Percentiles rank a stretch among this genome's conserved stretches.
Conservation (phyloP, 495 filamentous ascomycete species). For the Choiromyces venosus region DNA sequence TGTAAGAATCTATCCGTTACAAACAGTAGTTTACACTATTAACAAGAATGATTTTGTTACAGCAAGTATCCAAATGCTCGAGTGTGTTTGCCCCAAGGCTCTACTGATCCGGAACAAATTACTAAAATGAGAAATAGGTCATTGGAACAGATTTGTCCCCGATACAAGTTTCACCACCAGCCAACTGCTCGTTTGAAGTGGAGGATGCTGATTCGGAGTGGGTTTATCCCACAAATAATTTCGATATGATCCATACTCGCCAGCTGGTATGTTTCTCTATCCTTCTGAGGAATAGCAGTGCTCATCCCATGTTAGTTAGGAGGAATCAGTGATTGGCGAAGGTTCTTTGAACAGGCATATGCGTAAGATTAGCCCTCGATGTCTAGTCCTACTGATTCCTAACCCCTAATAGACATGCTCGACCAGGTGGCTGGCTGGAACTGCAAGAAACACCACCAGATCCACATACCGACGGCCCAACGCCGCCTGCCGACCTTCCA, state of each 20-base stretch:
- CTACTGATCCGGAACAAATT: background rate
- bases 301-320: conserved; percentile 18
- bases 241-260: conserved; percentile 36
- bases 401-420: conserved; percentile 23
- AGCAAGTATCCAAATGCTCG: conserved; percentile 38
- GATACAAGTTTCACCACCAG: conserved; percentile 37
- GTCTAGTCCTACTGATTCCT: conserved; percentile 2
- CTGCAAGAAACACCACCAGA: conserved; percentile 33
- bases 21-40: background rate
- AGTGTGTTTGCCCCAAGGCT: conserved; percentile 16
- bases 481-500: conserved; percentile 26
- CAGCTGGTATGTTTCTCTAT: conserved; percentile 22
- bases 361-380: conserved; percentile 13
- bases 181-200: conserved; percentile 39
- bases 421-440: conserved; percentile 38
- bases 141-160: conserved; percentile 40
- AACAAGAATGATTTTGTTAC: background rate
- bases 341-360: conserved; percentile 34
- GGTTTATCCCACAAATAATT: conserved; percentile 39
- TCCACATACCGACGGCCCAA: conserved; percentile 20
- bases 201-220: conserved; percentile 39
- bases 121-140: conserved; percentile 24
- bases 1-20: conserved; percentile 17
- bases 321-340: conserved; percentile 32
- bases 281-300: background rate